Percentiles rank a stretch among this genome's conserved stretches.
phyloP scores from a whole-genome alignment of 2,329 filamentous ascomycete genomes.

The Erysiphe pulchra region DNA sequence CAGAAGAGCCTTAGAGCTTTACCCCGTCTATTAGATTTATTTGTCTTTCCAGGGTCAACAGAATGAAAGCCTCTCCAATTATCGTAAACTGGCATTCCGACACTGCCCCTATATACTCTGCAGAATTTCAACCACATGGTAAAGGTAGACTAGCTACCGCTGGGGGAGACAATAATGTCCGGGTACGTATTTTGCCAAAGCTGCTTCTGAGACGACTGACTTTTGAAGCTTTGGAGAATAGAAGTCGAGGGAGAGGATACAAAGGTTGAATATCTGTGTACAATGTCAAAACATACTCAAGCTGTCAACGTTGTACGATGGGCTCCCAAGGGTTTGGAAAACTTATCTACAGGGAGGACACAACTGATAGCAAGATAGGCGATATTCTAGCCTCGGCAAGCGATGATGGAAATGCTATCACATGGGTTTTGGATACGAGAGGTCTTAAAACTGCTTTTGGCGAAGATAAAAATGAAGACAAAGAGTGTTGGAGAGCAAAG shows the following conservation, averaged over 20 bases:
- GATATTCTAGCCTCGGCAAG: constrained; percentile 86
- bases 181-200: constrained; percentile 25
- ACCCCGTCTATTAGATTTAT: no score
- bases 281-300: constrained; percentile 79
- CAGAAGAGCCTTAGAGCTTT: no score
- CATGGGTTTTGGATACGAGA: constrained; percentile 71
- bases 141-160: constrained; percentile 82
- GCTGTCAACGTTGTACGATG: constrained; percentile 96
- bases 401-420: constrained; percentile 87
- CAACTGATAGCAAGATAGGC: constrained; percentile 23
- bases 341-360: not conserved
- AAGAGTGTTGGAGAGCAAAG: constrained; percentile 89
- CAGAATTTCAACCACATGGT: constrained; percentile 80
- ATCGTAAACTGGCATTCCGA: constrained; percentile 99
- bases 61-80: constrained; percentile 86
- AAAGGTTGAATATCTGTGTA: constrained; percentile 77
- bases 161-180: constrained; percentile 88
- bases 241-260: constrained; percentile 64
- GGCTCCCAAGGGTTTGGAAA: constrained; percentile 56
- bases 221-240: constrained; percentile 60
- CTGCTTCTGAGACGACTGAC: constrained; percentile 8
- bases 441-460: constrained; percentile 43
- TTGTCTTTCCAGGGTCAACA: constrained; percentile 1
- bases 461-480: constrained; percentile 69
- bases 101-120: constrained; percentile 88